Evolutionary conservation across 176 grass and related monocot genomes (phyloP).

Genomic region (Areca catechu): DNA sequence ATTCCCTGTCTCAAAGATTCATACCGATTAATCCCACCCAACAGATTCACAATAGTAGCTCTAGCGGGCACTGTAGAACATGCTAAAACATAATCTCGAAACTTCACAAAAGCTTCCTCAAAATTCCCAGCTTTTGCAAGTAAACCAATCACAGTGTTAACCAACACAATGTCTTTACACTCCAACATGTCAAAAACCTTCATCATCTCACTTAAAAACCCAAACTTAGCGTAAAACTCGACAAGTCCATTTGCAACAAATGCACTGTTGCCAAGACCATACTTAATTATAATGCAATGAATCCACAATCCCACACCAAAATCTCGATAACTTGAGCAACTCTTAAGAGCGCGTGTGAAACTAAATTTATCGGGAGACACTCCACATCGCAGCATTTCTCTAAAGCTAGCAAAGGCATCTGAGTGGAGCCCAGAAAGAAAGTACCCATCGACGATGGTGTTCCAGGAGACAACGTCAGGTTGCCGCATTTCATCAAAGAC

Average conservation of each 20-base stretch:
- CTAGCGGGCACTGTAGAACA: neutral
- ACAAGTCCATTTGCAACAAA: conserved; percentile 5
- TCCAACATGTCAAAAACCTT: conserved; percentile 6
- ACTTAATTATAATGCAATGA: conserved; percentile 10
- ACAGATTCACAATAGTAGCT: conserved; percentile 13
- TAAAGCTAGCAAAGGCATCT: neutral
- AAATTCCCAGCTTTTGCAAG: conserved; percentile 12
- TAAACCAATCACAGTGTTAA: conserved; percentile 6
- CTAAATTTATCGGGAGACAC: conserved; percentile 9
- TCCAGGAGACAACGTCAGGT: conserved; percentile 8
- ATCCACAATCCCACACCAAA: neutral
- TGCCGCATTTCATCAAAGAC: conserved; percentile 3
- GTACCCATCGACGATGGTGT: conserved; percentile 5
- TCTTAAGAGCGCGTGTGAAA: conserved; percentile 1
- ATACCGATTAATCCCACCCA: conserved; percentile 4
- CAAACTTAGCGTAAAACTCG: conserved; percentile 13
- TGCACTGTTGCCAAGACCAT: conserved; percentile 10
- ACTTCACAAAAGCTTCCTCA: conserved; percentile 4
- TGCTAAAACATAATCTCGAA: conserved; percentile 2
- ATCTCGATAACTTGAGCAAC: conserved; percentile 1
- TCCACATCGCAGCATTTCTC: conserved; percentile 2
- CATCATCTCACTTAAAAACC: neutral
- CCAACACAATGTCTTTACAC: conserved; percentile 5
- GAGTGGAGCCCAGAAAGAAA: neutral
- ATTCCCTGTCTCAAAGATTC: neutral